A percentile compares a stretch with the other conserved stretches of the same genome.
phyloP scores from a whole-genome alignment of 257 asterid species.

The Petrea volubilis region DNA sequence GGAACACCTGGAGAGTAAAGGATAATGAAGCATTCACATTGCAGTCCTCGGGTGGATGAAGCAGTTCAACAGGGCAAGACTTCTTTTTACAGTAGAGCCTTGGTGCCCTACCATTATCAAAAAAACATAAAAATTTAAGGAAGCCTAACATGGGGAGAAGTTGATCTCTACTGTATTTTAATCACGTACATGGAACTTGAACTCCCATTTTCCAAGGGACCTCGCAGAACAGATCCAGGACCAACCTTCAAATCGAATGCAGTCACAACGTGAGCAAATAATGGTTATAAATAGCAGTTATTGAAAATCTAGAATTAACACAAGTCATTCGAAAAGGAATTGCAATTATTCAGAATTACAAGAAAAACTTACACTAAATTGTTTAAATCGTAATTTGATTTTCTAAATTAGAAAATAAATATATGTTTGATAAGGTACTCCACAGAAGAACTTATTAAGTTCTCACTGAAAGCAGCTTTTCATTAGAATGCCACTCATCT shows the following conservation, averaged over 20 bases:
- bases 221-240: constrained; percentile 79
- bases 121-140: background rate
- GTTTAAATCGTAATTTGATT: background rate
- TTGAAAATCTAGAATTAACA: constrained; percentile 14
- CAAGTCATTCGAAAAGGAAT: background rate
- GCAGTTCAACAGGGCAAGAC: constrained; percentile 71
- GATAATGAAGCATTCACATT: constrained; percentile 78
- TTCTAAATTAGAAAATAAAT: background rate
- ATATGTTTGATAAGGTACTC: background rate
- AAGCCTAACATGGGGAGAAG: constrained; percentile 16
- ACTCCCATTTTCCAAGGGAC: constrained; percentile 66
- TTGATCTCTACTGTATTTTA: background rate
- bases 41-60: constrained; percentile 93
- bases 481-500: constrained; percentile 18
- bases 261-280: constrained; percentile 27
- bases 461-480: background rate
- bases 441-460: background rate
- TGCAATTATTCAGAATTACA: background rate
- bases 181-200: constrained; percentile 55
- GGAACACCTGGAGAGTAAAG: constrained; percentile 85
- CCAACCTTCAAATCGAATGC: constrained; percentile 63
- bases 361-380: background rate
- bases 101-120: constrained; percentile 45
- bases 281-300: constrained; percentile 5
- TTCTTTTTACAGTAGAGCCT: constrained; percentile 52